Evolutionary conservation across 306 rosid genomes (phyloP), one percentile per base, ranked within the genome.

Genomic region (Inga leiocalycina): DNA sequence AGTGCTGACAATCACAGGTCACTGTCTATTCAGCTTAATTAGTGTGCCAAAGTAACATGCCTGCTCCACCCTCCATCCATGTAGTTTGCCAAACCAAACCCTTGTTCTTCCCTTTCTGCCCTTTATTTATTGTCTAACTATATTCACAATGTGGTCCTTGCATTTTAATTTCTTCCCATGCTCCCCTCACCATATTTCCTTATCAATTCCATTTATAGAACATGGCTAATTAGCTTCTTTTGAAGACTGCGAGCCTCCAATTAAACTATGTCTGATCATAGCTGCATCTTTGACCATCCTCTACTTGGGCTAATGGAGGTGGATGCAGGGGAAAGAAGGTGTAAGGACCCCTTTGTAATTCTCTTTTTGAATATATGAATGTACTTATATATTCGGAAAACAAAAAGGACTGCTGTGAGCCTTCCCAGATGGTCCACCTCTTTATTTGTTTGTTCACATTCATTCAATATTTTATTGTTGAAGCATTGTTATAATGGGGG

Each of bases 201-300:
- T 24, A 68, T 79, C 86, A 81, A 79, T 88, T 78, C 72, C 76
- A 72, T 72, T 86, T 92, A 78, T 84, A 83, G 95, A 88, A 90
- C 93, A 88, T 90, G 97, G 85, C 10, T 45, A 45, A 44, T 83
- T 77, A 71, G 78, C 77, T 80, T 82, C 84, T 87, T 81, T 84
- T 74, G 20, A 73, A 79, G 75, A 80, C 82, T 62, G n/a, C n/a
- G 43, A 71, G 64, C 56, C 71, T 66, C 43, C 4, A 41, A 27
- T 27, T 27, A 27, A 49, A 49, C 19, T 15, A 49, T 49, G 56
- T 2, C 19, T 15, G 6, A 49, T 49, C 20, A 49, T 49, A 15
- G 5, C 20, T 49, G 5, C 20, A 49, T 49, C 56, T 14, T 13
- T 15, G 0, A 48, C 52, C 17, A 48, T 48, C 17, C 52, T 48